A percentile compares a stretch with the other conserved stretches of the same genome.
phyloP scores from a whole-genome alignment of 2,329 filamentous ascomycete species.

The Pseudogymnoascus sp. region DNA sequence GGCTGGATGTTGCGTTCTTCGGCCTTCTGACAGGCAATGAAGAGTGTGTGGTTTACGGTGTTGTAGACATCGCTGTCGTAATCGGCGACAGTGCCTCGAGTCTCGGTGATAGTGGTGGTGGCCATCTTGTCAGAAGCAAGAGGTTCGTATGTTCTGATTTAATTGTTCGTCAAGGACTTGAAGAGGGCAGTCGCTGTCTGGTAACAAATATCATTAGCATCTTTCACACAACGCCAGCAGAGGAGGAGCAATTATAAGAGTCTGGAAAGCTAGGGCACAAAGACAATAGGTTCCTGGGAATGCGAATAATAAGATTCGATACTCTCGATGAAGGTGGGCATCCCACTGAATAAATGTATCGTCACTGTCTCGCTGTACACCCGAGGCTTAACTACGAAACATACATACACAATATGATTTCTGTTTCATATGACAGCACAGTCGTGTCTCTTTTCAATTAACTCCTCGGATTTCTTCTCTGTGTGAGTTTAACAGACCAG shows the following conservation, averaged over 20 bases:
- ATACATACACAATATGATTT: neutral
- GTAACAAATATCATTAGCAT: neutral
- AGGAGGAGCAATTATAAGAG: neutral
- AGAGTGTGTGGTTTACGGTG: neutral
- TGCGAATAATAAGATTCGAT: neutral
- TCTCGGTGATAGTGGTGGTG: neutral
- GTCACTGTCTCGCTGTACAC: neutral
- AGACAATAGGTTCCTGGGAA: neutral
- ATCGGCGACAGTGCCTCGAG: neutral
- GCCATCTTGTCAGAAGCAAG: neutral
- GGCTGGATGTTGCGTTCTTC: neutral
- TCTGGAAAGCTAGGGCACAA: neutral
- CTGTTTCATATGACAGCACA: neutral
- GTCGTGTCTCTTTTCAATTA: neutral
- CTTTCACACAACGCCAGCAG: too few species aligned
- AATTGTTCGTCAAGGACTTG: neutral
- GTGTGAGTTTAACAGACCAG: neutral
- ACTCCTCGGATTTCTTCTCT: neutral
- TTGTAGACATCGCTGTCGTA: neutral
- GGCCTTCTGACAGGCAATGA: neutral
- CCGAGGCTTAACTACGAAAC: neutral
- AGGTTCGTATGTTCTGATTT: neutral
- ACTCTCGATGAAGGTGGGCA: neutral
- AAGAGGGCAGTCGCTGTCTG: too few species aligned
- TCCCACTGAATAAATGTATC: neutral